These are phyloP conservation scores for Penicillium olsonii DNA, from an alignment of 2,329 filamentous ascomycete species.

Conservation along the genomic window DNA sequence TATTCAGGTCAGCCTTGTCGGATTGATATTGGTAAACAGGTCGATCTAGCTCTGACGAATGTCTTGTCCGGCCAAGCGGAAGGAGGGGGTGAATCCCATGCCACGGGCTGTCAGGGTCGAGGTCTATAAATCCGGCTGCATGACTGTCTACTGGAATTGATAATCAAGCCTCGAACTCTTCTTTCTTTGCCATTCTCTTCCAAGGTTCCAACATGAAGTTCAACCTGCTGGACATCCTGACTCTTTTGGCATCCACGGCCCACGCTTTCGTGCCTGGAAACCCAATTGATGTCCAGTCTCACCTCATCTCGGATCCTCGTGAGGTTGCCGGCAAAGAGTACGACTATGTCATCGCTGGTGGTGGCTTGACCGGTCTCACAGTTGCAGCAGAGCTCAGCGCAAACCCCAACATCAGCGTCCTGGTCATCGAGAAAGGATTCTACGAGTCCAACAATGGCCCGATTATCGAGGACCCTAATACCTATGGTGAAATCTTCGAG, in stretches of 20 bases:
- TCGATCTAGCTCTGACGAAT: not conserved
- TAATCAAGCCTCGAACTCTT: not conserved
- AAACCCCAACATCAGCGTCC: slow-evolving; percentile 25
- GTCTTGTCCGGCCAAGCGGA: not conserved
- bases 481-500: slow-evolving; percentile 30
- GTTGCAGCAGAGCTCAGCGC: slow-evolving; percentile 29
- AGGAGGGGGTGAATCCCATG: not conserved
- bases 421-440: slow-evolving; percentile 33
- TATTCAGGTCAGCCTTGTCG: not conserved
- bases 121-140: not conserved
- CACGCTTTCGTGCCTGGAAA: not conserved
- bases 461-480: slow-evolving; percentile 28
- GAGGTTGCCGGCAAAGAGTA: slow-evolving; percentile 18
- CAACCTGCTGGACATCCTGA: not conserved
- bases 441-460: slow-evolving; percentile 29
- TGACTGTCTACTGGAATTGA: not conserved
- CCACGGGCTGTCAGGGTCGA: not conserved
- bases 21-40: not conserved
- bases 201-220: not conserved
- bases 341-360: slow-evolving; percentile 37
- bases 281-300: slow-evolving; percentile 6
- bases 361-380: slow-evolving; percentile 32
- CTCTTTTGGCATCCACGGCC: not conserved
- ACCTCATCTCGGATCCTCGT: slow-evolving; percentile 16
- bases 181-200: not conserved